Percentiles rank a stretch among this genome's conserved stretches.
These are phyloP conservation scores for Pythium vanterpoolii DNA, from an alignment of 352 stramenopile species.

Conservation along the genomic window DNA sequence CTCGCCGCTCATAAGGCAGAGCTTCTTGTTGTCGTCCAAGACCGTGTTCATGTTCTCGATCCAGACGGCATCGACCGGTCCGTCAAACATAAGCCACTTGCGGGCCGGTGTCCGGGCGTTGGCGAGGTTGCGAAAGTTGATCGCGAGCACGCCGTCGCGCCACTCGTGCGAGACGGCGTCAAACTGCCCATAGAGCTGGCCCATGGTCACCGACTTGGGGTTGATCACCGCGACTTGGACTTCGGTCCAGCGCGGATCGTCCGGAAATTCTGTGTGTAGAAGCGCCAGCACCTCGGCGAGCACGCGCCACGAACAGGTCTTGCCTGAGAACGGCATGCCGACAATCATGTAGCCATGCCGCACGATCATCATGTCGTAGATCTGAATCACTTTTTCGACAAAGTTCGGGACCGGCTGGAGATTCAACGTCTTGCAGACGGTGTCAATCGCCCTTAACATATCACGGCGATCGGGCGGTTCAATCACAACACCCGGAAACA, in stretches of 20 bases:
- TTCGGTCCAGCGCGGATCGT: slow-evolving; percentile 82
- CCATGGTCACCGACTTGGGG: slow-evolving; percentile 94
- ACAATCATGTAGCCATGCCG: slow-evolving; percentile 96
- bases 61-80: slow-evolving; percentile 93
- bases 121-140: slow-evolving; percentile 87
- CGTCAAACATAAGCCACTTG: slow-evolving; percentile 96
- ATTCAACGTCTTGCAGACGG: slow-evolving; percentile 70
- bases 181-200: slow-evolving; percentile 94
- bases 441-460: slow-evolving; percentile 89
- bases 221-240: slow-evolving; percentile 91
- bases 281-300: slow-evolving; percentile 89
- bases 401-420: slow-evolving; percentile 91
- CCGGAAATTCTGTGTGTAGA: slow-evolving; percentile 74
- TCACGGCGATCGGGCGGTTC: slow-evolving; percentile 81
- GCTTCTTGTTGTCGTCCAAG: slow-evolving; percentile 95
- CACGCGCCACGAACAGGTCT: slow-evolving; percentile 89
- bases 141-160: slow-evolving; percentile 94
- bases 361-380: slow-evolving; percentile 97
- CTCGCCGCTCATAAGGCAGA: slow-evolving; percentile 93
- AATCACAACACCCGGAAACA: slow-evolving; percentile 93
- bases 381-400: slow-evolving; percentile 93
- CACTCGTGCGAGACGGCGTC: slow-evolving; percentile 95
- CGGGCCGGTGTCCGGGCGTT: slow-evolving; percentile 88
- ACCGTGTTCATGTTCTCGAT: slow-evolving; percentile 98
- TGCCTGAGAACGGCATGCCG: slow-evolving; percentile 92